Evolutionary conservation across 805 yeast species (phyloP).

Genomic region (Hanseniaspora nectarophila): DNA sequence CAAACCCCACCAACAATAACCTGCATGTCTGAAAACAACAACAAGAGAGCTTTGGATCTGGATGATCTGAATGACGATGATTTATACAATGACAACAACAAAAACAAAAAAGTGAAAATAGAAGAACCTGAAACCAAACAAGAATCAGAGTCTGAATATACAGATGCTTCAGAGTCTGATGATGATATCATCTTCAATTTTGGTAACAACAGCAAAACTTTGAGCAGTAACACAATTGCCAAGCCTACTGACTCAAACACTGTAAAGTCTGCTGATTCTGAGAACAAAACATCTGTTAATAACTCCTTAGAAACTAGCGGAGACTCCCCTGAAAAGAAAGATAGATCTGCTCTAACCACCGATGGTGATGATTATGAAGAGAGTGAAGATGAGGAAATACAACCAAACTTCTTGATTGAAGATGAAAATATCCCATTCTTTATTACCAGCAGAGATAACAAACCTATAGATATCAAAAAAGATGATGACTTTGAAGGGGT

Average conservation of each 20-base stretch:
- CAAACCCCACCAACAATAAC: background rate
- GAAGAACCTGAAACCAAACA: background rate
- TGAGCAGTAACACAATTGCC: background rate
- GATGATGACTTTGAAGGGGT: constrained; percentile 49
- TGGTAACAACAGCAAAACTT: constrained; percentile 10
- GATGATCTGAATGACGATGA: constrained; percentile 11
- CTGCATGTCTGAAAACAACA: background rate
- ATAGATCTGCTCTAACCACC: background rate
- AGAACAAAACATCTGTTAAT: background rate
- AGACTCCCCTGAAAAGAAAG: background rate
- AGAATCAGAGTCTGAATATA: constrained; percentile 8
- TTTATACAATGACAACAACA: background rate
- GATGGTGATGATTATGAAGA: constrained; percentile 3
- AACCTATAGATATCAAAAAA: constrained; percentile 27
- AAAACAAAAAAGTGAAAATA: constrained; percentile 3
- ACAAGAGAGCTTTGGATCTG: constrained; percentile 1
- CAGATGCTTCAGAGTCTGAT: constrained; percentile 9
- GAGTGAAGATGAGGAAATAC: constrained; percentile 9
- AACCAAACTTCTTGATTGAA: constrained; percentile 8
- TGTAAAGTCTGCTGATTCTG: background rate
- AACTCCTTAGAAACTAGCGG: background rate
- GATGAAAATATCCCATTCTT: constrained; percentile 13
- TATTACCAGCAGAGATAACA: constrained; percentile 1
- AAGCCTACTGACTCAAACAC: background rate
- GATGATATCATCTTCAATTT: constrained; percentile 10